A percentile compares a stretch with the other conserved stretches of the same genome.
Evolutionary conservation across 805 yeast species (phyloP).

Genomic region (Millerago galiae): DNA sequence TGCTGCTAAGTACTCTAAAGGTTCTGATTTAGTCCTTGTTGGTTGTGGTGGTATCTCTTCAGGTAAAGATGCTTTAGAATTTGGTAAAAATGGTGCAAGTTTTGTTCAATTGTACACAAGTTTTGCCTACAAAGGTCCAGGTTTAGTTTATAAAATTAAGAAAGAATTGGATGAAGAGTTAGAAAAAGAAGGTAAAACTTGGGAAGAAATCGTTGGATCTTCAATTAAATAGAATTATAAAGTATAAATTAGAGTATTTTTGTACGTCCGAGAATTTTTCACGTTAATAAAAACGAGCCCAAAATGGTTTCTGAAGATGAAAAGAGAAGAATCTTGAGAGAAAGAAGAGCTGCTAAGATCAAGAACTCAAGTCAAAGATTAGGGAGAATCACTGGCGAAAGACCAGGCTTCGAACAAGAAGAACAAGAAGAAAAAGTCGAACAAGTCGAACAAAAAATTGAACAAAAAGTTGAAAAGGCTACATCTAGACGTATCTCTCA

Average conservation of each 20-base stretch:
- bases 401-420: constrained; percentile 6
- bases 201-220: constrained; percentile 73
- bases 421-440: too few species aligned
- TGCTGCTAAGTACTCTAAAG: constrained; percentile 73
- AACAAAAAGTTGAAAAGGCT: too few species aligned
- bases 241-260: neutral
- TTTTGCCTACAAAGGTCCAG: constrained; percentile 91
- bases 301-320: constrained; percentile 17
- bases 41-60: constrained; percentile 94
- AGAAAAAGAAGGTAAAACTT: constrained; percentile 67
- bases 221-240: neutral
- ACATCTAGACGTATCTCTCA: constrained; percentile 15
- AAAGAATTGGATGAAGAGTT: constrained; percentile 55
- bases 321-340: constrained; percentile 21
- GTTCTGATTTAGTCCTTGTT: constrained; percentile 63
- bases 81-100: constrained; percentile 91
- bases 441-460: too few species aligned
- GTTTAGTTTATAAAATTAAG: constrained; percentile 57
- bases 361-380: constrained; percentile 17
- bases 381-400: constrained; percentile 22
- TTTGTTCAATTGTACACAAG: constrained; percentile 83
- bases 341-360: constrained; percentile 24
- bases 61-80: constrained; percentile 86
- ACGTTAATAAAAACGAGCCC: neutral
- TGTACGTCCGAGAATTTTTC: neutral